Conservation (phyloP, 768 basidiomycete genomes). For the Xerocomellus intermedius region DNA sequence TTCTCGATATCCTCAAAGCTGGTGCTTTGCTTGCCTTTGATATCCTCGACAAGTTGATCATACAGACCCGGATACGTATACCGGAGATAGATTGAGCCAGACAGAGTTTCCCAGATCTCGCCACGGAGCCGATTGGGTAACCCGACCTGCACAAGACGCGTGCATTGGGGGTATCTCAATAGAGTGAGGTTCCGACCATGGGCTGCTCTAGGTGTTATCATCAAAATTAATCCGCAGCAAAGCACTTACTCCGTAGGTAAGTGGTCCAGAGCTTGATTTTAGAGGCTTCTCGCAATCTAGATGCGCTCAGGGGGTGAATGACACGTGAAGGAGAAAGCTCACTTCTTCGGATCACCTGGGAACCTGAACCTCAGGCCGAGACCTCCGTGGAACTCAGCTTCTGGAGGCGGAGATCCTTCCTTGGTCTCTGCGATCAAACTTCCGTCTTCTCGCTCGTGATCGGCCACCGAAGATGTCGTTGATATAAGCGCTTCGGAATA, state of each 20-base stretch:
- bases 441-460: slow-evolving; percentile 68
- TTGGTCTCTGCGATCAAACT: slow-evolving; percentile 56
- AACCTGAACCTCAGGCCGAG: slow-evolving; percentile 84
- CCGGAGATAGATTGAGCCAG: slow-evolving; percentile 90
- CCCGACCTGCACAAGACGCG: slow-evolving; percentile 96
- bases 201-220: slow-evolving; percentile 40
- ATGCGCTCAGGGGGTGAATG: slow-evolving; percentile 10
- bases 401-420: slow-evolving; percentile 43
- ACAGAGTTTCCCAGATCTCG: slow-evolving; percentile 97
- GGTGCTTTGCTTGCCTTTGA: slow-evolving; percentile 74
- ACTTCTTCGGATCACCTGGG: slow-evolving; percentile 93
- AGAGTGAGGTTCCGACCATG: slow-evolving; percentile 96
- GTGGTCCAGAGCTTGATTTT: slow-evolving; percentile 96
- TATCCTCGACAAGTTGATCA: slow-evolving; percentile 67
- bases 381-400: slow-evolving; percentile 69
- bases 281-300: slow-evolving; percentile 81
- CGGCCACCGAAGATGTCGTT: slow-evolving; percentile 52
- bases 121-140: slow-evolving; percentile 92
- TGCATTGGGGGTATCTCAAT: slow-evolving; percentile 93
- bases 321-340: slow-evolving; percentile 24
- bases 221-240: slow-evolving; percentile 1
- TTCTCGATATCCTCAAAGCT: slow-evolving; percentile 99
- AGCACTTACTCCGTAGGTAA: slow-evolving; percentile 69
- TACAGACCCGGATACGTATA: slow-evolving; percentile 86
- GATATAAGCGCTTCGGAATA: slow-evolving; percentile 89